Conservation (phyloP, 371 early-diverging fungal genomes). For the Entomophthora muscae region DNA sequence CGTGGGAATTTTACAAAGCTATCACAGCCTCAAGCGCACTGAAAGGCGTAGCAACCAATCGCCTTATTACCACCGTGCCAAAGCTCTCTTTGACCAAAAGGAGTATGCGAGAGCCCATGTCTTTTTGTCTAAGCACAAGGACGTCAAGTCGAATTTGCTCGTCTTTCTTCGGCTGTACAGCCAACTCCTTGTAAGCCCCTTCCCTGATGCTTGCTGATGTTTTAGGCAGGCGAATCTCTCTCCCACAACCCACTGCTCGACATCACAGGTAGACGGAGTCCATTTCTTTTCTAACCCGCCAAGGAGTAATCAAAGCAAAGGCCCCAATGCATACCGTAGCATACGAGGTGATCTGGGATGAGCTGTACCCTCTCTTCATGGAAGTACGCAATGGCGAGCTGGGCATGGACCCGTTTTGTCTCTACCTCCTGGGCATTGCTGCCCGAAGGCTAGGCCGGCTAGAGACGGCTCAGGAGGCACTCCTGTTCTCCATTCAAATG, state of each 20-base stretch:
- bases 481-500: conserved; percentile 39
- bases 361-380: background rate
- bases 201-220: background rate
- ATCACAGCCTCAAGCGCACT: too few species aligned
- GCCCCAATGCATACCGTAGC: background rate
- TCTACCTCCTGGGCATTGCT: conserved; percentile 31
- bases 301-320: background rate
- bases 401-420: background rate
- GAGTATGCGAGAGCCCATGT: background rate
- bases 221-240: background rate
- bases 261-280: background rate
- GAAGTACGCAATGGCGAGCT: background rate
- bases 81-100: background rate
- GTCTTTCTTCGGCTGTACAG: background rate
- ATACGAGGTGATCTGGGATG: background rate
- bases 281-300: conserved; percentile 7
- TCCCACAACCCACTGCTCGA: conserved; percentile 7
- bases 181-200: background rate
- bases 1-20: background rate
- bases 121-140: background rate
- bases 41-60: too few species aligned
- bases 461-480: conserved; percentile 28
- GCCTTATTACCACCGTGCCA: background rate
- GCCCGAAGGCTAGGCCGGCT: conserved; percentile 23
- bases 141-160: background rate